phyloP scores from a whole-genome alignment of 257 asterid genomes.

The Euphrasia confusa region DNA sequence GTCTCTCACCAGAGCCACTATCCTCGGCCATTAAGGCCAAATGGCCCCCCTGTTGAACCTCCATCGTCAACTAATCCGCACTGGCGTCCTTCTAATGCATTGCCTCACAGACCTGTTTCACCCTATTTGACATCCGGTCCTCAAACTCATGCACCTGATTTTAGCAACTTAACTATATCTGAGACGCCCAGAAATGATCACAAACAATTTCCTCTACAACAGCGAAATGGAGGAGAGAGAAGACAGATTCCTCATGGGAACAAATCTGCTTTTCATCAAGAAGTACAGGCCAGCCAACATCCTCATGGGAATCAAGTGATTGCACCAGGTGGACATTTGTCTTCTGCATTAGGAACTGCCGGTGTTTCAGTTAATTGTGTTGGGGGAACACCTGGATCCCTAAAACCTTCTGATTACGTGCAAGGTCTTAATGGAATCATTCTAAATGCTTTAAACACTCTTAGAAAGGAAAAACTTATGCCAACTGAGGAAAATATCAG shows the following conservation, averaged over 20 bases:
- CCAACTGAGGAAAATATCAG: slow-evolving; percentile 79
- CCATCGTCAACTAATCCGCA: slow-evolving; percentile 35
- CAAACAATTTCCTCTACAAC: slow-evolving; percentile 26
- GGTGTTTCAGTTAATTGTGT: slow-evolving; percentile 37
- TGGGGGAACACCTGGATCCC: slow-evolving; percentile 69
- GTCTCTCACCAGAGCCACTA: slow-evolving; percentile 54
- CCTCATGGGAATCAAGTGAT: slow-evolving; percentile 43
- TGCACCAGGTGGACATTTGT: slow-evolving; percentile 28
- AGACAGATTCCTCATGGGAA: slow-evolving; percentile 55
- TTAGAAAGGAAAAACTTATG: slow-evolving; percentile 72
- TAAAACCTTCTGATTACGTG: slow-evolving; percentile 61
- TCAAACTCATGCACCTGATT: slow-evolving; percentile 25
- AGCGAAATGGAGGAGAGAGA: slow-evolving; percentile 42
- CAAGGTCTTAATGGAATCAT: slow-evolving; percentile 79
- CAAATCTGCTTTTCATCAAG: slow-evolving; percentile 38
- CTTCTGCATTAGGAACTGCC: slow-evolving; percentile 38
- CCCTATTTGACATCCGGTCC: slow-evolving; percentile 29
- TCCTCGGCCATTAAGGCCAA: slow-evolving; percentile 44
- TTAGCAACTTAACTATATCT: slow-evolving; percentile 32
- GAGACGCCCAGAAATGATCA: slow-evolving; percentile 33
- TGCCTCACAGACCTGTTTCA: slow-evolving; percentile 28
- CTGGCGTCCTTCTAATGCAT: slow-evolving; percentile 29
- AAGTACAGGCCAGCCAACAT: slow-evolving; percentile 35
- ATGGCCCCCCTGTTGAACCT: slow-evolving; percentile 38
- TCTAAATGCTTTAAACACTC: slow-evolving; percentile 75